Percentiles rank a stretch among this genome's conserved stretches.
These are phyloP conservation scores for Rutstroemia sydowiana DNA, from an alignment of 2,329 filamentous ascomycete species.

Conservation along the genomic window DNA sequence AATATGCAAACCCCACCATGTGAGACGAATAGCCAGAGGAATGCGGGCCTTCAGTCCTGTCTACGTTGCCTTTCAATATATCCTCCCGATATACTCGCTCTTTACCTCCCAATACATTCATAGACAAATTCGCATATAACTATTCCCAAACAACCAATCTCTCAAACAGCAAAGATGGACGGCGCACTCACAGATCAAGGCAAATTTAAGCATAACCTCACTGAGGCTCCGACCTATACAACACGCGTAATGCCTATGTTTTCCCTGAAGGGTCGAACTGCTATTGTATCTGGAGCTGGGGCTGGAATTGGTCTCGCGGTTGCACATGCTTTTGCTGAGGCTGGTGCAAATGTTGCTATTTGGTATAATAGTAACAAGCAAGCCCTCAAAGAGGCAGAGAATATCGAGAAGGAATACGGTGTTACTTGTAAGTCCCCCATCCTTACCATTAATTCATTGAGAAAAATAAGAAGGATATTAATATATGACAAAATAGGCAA, in stretches of 20 bases:
- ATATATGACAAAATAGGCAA: conserved; percentile 36
- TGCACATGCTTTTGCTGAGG: conserved; percentile 36
- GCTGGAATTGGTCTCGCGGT: conserved; percentile 41
- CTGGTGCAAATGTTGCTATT: conserved; percentile 40
- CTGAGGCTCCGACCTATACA: conserved; percentile 34
- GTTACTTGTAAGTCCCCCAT: conserved; percentile 51
- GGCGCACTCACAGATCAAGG: conserved; percentile 30
- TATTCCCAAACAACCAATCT: background rate
- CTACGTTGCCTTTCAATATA: too few species aligned
- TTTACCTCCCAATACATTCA: too few species aligned
- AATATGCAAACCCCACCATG: too few species aligned
- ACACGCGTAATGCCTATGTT: conserved; percentile 57
- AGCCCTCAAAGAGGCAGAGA: conserved; percentile 52
- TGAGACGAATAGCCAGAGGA: too few species aligned
- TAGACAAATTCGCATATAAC: too few species aligned
- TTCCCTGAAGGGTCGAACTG: conserved; percentile 46
- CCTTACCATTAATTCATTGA: background rate
- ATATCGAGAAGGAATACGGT: conserved; percentile 57
- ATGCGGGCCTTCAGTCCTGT: too few species aligned
- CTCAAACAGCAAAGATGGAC: conserved; percentile 9
- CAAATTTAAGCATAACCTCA: conserved; percentile 51
- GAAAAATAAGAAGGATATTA: background rate
- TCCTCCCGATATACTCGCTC: too few species aligned
- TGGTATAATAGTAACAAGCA: conserved; percentile 60
- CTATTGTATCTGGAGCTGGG: conserved; percentile 41